Conservation (phyloP, 1,284 basidiomycete species). For the Mycena citricolor region DNA sequence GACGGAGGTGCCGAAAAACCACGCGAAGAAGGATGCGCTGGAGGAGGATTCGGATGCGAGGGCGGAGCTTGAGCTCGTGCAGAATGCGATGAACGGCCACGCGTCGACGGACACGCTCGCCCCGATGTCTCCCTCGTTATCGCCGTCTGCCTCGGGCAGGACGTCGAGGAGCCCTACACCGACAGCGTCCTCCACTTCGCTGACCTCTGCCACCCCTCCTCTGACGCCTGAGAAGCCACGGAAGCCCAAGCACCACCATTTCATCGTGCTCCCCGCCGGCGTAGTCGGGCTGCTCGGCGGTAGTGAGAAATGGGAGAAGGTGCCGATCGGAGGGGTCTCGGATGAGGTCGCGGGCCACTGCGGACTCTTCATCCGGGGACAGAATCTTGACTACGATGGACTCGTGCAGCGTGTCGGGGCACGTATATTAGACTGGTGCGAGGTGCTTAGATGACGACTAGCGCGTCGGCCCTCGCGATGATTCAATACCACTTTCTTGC, state of each 20-base stretch:
- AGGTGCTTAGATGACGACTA: no score
- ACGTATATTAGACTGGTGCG: slow-evolving; percentile 45
- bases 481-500: no score
- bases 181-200: neutral
- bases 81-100: neutral
- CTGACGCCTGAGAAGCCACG: slow-evolving; percentile 21
- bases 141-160: no score
- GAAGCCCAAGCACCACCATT: slow-evolving; percentile 39
- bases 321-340: slow-evolving; percentile 45
- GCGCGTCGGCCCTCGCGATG: no score
- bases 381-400: slow-evolving; percentile 50
- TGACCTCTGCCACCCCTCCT: slow-evolving; percentile 2
- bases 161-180: no score
- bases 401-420: slow-evolving; percentile 46
- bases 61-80: slow-evolving; percentile 5
- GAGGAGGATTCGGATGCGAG: slow-evolving; percentile 15
- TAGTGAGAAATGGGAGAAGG: slow-evolving; percentile 47
- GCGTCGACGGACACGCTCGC: neutral
- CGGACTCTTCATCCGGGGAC: slow-evolving; percentile 50
- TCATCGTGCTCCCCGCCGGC: slow-evolving; percentile 50
- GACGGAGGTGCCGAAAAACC: slow-evolving; percentile 37
- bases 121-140: neutral
- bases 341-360: slow-evolving; percentile 57
- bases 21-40: slow-evolving; percentile 24
- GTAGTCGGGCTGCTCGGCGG: slow-evolving; percentile 41